Conservation (phyloP, 805 yeast species). For the Pichia rugopelliculosa region DNA sequence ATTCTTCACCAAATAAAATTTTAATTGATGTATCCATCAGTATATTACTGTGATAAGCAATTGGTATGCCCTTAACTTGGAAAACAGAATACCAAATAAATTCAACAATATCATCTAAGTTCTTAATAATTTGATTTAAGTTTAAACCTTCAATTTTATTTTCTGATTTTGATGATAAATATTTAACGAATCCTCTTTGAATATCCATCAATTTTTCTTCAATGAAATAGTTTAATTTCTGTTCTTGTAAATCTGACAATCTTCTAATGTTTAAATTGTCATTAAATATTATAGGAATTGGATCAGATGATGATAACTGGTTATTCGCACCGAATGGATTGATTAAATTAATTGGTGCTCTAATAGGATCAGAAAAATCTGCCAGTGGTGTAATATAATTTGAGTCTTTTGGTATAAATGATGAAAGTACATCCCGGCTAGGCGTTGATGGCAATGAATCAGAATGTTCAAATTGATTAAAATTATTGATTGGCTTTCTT, state of each 20-base stretch:
- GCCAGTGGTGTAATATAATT: slow-evolving; percentile 7
- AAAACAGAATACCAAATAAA: slow-evolving; percentile 57
- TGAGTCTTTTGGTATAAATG: background rate
- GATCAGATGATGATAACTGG: slow-evolving; percentile 19
- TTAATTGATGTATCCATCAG: background rate
- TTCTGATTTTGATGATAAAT: slow-evolving; percentile 25
- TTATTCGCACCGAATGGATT: slow-evolving; percentile 27
- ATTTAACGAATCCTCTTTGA: slow-evolving; percentile 45
- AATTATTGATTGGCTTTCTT: slow-evolving; percentile 9
- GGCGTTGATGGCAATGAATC: slow-evolving; percentile 3
- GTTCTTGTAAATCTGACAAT: slow-evolving; percentile 45
- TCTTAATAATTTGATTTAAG: slow-evolving; percentile 33
- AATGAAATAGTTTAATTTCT: slow-evolving; percentile 45
- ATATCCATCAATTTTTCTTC: slow-evolving; percentile 47
- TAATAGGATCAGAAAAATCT: slow-evolving; percentile 19
- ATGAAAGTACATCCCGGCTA: background rate
- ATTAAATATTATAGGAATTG: slow-evolving; percentile 14
- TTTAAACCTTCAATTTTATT: slow-evolving; percentile 13
- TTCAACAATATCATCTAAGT: slow-evolving; percentile 41
- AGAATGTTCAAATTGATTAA: slow-evolving; percentile 11
- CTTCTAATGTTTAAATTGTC: slow-evolving; percentile 5
- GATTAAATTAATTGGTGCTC: slow-evolving; percentile 15
- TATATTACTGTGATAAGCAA: slow-evolving; percentile 21
- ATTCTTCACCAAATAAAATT: background rate
- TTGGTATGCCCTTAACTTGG: slow-evolving; percentile 25